Conservation (phyloP, 805 yeast species). For the Saturnispora hagleri region DNA sequence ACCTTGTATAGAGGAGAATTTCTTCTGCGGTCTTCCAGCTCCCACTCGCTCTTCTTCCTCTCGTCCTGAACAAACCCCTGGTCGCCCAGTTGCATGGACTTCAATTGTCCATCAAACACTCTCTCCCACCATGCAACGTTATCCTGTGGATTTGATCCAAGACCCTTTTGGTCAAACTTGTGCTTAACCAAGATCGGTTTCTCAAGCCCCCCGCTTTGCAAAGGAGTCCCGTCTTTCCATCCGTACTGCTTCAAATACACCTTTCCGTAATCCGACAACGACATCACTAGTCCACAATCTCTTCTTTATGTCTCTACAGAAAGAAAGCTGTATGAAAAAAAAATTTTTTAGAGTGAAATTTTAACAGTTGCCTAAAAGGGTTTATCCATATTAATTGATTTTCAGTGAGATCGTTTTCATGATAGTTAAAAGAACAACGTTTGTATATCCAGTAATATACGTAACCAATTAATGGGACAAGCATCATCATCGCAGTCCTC, state of each 20-base stretch:
- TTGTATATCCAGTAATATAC: background rate
- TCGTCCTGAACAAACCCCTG: slow-evolving; percentile 3
- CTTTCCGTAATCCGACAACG: slow-evolving; percentile 1
- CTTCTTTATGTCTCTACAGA: background rate
- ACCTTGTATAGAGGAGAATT: slow-evolving; percentile 60
- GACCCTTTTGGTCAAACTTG: slow-evolving; percentile 82
- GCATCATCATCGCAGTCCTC: slow-evolving; percentile 17
- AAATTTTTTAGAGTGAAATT: background rate
- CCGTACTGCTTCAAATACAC: slow-evolving; percentile 68
- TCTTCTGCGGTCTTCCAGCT: slow-evolving; percentile 27
- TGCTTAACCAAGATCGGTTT: slow-evolving; percentile 86
- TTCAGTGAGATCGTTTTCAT: background rate
- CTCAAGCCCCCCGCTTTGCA: slow-evolving; percentile 67
- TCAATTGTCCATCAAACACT: slow-evolving; percentile 86
- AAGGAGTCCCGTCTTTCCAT: slow-evolving; percentile 88
- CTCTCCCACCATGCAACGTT: slow-evolving; percentile 96
- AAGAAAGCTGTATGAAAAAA: background rate
- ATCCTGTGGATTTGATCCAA: slow-evolving; percentile 71
- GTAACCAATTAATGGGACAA: slow-evolving; percentile 24
- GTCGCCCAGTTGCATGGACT: slow-evolving; percentile 44
- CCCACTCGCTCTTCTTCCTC: background rate
- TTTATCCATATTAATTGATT: background rate
- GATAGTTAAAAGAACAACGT: background rate
- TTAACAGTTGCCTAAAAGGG: background rate
- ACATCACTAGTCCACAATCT: background rate